These are phyloP conservation scores for Xylaria sp. DNA, from an alignment of 2,329 filamentous ascomycete genomes.

Conservation along the genomic window DNA sequence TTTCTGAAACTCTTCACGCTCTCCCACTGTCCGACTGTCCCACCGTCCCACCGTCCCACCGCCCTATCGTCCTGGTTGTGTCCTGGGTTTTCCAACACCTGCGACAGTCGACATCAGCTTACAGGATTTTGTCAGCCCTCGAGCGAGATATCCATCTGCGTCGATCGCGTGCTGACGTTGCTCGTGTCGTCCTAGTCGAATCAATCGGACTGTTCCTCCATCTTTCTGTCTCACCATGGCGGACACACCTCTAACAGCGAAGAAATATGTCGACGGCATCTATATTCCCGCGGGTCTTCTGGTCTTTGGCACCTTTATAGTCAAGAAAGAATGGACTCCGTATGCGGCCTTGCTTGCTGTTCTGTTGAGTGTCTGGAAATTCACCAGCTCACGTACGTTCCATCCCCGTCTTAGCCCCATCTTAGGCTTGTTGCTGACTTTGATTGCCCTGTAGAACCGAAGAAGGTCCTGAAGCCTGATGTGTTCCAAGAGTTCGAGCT, in stretches of 20 bases:
- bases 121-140: not conserved
- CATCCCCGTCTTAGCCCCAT: not conserved
- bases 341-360: constrained; percentile 72
- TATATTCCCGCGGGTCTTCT: constrained; percentile 84
- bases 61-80: too few relatives aligned
- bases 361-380: constrained; percentile 71
- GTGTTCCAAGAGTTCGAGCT: constrained; percentile 92
- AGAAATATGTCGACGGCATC: constrained; percentile 76
- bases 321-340: constrained; percentile 78
- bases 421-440: constrained; percentile 27
- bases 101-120: not conserved
- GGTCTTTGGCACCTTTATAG: constrained; percentile 74
- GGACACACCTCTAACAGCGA: constrained; percentile 53
- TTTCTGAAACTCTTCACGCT: not conserved
- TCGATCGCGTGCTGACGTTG: constrained; percentile 3
- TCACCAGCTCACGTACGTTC: constrained; percentile 71
- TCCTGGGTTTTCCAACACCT: not conserved
- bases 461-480: constrained; percentile 84
- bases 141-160: not conserved
- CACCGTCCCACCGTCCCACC: not conserved
- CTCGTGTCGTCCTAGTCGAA: constrained; percentile 3
- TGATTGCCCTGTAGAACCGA: constrained; percentile 59
- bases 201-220: not conserved
- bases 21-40: constrained; percentile 5
- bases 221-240: constrained; percentile 42